Evolutionary conservation across 768 basidiomycete genomes (phyloP).

Genomic region (Coprinopsis cinerea): DNA sequence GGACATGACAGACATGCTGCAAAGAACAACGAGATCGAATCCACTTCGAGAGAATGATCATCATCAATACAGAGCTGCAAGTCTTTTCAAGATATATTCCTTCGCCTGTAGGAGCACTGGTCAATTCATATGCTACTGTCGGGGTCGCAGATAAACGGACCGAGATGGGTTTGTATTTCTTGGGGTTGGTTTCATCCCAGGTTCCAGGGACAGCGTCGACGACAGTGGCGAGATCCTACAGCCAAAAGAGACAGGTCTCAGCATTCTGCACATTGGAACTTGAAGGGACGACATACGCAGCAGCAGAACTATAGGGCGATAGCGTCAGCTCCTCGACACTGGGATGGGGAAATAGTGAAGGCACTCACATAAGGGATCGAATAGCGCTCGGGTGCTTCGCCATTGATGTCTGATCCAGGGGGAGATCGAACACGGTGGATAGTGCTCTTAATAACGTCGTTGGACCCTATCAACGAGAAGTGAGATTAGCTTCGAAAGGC

Average conservation of each 20-base stretch:
- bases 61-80: constrained; percentile 35
- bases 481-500: background rate
- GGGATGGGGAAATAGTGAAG: background rate
- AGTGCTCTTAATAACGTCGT: constrained; percentile 43
- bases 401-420: constrained; percentile 14
- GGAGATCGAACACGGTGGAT: constrained; percentile 49
- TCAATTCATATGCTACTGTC: background rate
- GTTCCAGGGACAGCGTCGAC: constrained; percentile 50
- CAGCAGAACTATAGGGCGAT: constrained; percentile 24
- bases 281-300: constrained; percentile 22
- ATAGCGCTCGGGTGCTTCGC: constrained; percentile 45
- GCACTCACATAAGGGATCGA: constrained; percentile 54
- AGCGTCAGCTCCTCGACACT: background rate
- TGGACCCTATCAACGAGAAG: constrained; percentile 30
- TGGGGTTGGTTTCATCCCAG: constrained; percentile 38
- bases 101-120: constrained; percentile 19
- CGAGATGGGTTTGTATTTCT: constrained; percentile 44
- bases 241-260: background rate
- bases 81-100: constrained; percentile 33
- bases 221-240: constrained; percentile 33
- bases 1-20: too few species aligned
- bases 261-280: too few species aligned
- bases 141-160: constrained; percentile 13
- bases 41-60: too few species aligned
- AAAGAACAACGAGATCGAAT: too few species aligned